phyloP scores from a whole-genome alignment of 2,329 filamentous ascomycete genomes.

The Xylaria sp. region DNA sequence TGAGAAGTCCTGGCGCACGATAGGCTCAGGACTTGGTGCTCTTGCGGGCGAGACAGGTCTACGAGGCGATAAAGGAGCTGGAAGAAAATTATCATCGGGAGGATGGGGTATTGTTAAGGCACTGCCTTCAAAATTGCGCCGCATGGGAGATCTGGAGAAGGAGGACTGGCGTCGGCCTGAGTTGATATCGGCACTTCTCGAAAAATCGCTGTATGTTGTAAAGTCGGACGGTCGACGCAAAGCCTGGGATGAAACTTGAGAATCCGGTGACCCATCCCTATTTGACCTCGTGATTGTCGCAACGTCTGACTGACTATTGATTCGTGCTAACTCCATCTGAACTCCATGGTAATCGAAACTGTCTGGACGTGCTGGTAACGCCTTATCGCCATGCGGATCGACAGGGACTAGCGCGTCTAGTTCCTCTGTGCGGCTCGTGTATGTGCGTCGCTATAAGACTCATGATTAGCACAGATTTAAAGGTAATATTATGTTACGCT shows the following conservation, averaged over 20 bases:
- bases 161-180: conserved; percentile 60
- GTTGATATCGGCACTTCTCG: conserved; percentile 42
- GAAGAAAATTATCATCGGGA: conserved; percentile 69
- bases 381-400: conserved; percentile 71
- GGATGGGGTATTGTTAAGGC: conserved; percentile 58
- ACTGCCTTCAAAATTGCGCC: conserved; percentile 49
- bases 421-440: conserved; percentile 89
- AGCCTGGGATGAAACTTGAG: conserved; percentile 37
- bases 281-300: conserved; percentile 57
- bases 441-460: conserved; percentile 77
- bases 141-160: conserved; percentile 62
- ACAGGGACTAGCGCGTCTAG: conserved; percentile 76
- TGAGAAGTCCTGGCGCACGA: conserved; percentile 52
- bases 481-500: background rate
- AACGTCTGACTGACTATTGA: conserved; percentile 57
- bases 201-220: conserved; percentile 39
- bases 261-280: conserved; percentile 57
- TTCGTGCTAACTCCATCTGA: conserved; percentile 49
- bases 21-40: conserved; percentile 48
- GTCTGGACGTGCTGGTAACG: conserved; percentile 75
- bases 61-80: conserved; percentile 75
- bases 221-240: conserved; percentile 40
- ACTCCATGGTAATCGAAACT: conserved; percentile 65
- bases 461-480: conserved; percentile 27
- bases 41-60: conserved; percentile 61